Evolutionary conservation across 1,284 basidiomycete species (phyloP).

Genomic region (Sutorius eximius): DNA sequence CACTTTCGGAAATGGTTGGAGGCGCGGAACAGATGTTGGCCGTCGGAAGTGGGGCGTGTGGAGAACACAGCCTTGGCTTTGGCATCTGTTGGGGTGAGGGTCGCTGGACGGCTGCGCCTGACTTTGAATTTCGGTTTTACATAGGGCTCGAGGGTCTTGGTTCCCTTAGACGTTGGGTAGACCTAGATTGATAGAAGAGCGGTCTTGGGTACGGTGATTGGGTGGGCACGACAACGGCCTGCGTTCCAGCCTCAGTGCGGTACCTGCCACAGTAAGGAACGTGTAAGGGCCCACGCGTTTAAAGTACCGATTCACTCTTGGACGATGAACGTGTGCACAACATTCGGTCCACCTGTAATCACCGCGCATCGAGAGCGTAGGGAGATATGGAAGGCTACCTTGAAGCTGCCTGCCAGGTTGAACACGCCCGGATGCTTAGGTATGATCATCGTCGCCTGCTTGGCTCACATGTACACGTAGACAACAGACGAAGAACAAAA

Average conservation of each 20-base stretch:
- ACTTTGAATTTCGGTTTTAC: not conserved
- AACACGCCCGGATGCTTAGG: not conserved
- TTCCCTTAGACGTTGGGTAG: not conserved
- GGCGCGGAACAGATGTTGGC: not conserved
- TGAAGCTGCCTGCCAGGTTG: not conserved
- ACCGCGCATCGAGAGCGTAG: constrained; percentile 12
- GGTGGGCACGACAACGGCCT: not conserved
- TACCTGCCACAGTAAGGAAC: not conserved
- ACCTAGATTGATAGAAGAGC: not conserved
- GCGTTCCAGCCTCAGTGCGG: not conserved
- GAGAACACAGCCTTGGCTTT: not conserved
- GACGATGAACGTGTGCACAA: constrained; percentile 4
- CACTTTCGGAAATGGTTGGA: not conserved
- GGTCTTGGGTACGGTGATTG: not conserved
- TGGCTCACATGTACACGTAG: not conserved
- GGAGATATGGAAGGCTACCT: not conserved
- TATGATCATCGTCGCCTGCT: not conserved
- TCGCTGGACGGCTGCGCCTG: not conserved
- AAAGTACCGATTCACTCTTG: not conserved
- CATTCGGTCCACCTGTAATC: constrained; percentile 17
- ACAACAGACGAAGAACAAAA: not conserved
- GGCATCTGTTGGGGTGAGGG: not conserved
- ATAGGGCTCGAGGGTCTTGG: not conserved
- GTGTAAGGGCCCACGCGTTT: not conserved
- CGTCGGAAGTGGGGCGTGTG: not conserved